phyloP scores from a whole-genome alignment of 1,284 basidiomycete species.

The Boletus semigastroideus region DNA sequence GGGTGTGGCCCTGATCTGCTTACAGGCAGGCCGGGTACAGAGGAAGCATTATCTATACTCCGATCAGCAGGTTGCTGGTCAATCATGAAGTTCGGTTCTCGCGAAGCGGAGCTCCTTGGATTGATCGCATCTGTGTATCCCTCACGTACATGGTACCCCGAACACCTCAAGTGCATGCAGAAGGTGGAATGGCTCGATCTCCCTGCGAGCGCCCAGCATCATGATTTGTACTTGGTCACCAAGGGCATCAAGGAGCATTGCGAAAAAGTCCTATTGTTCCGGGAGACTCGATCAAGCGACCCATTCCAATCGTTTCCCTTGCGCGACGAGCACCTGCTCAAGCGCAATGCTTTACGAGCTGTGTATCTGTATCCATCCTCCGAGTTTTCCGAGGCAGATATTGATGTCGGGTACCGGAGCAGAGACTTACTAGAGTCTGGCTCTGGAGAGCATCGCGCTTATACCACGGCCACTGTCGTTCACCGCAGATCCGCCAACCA shows the following conservation, averaged over 20 bases:
- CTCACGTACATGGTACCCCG: conserved; percentile 38
- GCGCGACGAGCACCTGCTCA: conserved; percentile 9
- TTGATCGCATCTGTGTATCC: conserved; percentile 39
- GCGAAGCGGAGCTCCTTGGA: conserved; percentile 33
- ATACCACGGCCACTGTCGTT: conserved; percentile 10
- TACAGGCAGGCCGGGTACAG: conserved; percentile 43
- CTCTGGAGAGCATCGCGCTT: conserved; percentile 16
- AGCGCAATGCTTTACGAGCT: conserved; percentile 13
- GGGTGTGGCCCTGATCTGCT: conserved; percentile 44
- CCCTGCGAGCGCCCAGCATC: conserved; percentile 33
- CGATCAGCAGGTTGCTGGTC: conserved; percentile 39
- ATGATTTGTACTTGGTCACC: conserved; percentile 27
- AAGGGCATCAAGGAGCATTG: conserved; percentile 34
- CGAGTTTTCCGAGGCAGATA: background rate
- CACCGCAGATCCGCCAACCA: background rate
- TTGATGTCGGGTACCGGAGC: conserved; percentile 17
- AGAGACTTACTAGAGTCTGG: conserved; percentile 14
- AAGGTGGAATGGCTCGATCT: conserved; percentile 19
- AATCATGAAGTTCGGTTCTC: conserved; percentile 34
- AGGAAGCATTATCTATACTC: conserved; percentile 44
- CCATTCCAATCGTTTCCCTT: conserved; percentile 8
- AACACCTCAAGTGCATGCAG: conserved; percentile 40
- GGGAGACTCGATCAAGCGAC: background rate
- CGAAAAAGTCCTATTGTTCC: conserved; percentile 13
- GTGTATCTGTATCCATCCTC: conserved; percentile 10